Evolutionary conservation across 1,284 basidiomycete genomes (phyloP), one percentile per base, ranked within the genome.

Genomic region (Austroboletus niveus): DNA sequence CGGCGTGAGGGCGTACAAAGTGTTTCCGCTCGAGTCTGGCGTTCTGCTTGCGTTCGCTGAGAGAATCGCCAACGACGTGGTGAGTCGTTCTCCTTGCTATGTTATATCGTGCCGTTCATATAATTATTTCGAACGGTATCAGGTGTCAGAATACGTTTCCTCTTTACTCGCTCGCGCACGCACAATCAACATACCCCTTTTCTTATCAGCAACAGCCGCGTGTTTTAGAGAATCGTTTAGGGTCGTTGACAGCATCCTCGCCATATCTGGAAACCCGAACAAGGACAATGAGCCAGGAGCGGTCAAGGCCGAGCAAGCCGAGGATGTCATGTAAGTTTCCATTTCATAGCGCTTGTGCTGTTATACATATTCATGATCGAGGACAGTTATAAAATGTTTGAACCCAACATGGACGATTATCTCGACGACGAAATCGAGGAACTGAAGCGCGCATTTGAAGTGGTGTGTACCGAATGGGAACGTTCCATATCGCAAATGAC

Each of bases 391-490:
- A 79, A 79, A 40, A 95, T 98, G 91, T 99, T 97, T 64, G 94
- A 97, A 68, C 74, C 80, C 3, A 90, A 96, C 67, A 94, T 98
- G 88, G 94, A 95, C 65, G 95, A 97, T 62, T 99, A 99, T 63
- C 84, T 99, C 3, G 87, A 93, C 54, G 93, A 97, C 63, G 97
- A 99, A 69, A 80, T 89, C 7, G 93, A 96, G 52, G 84, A 82
- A 63, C 79, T 93, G 45, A 92, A 92, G 61, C 76, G 76, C 7
- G 75, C 79, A 0, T 84, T 98, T 54, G 87, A 92, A 45, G 73
- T 71, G 1, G 88, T 90, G 22, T 94, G 89, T 65, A 81, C 84
- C 52, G 76, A 75, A 2, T 98, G 94, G 94, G 85, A 94, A 51
- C 74, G 71, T 15, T 79, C 88, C 68, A 85, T 89, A 47, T 15